Conservation (phyloP, 495 filamentous ascomycete genomes). For the Xylaria longipes region DNA sequence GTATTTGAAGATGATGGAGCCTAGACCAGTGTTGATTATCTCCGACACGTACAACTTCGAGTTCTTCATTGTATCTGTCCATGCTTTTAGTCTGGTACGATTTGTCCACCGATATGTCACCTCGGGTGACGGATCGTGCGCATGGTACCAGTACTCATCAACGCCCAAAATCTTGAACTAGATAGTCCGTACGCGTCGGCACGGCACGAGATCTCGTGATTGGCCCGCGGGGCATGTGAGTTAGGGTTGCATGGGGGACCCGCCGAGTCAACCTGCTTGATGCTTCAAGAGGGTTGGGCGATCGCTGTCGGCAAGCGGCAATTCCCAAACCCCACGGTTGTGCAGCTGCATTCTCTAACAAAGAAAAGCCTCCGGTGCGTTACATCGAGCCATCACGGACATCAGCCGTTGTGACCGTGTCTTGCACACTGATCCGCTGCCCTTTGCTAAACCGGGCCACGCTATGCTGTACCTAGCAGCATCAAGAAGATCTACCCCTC, state of each 20-base stretch:
- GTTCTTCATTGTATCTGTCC: background rate
- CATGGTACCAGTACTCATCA: conserved; percentile 5
- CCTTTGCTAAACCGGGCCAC: conserved; percentile 13
- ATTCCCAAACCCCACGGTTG: conserved; percentile 22
- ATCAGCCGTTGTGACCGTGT: conserved; percentile 25
- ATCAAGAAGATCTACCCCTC: conserved; percentile 15
- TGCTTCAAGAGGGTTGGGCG: conserved; percentile 20
- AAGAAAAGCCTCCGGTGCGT: conserved; percentile 22
- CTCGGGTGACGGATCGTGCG: background rate
- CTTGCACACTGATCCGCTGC: conserved; percentile 18
- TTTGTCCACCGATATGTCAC: background rate
- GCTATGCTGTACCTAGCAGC: background rate
- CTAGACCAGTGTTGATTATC: background rate
- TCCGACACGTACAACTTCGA: background rate
- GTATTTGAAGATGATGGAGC: background rate
- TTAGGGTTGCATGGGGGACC: background rate
- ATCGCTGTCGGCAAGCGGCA: conserved; percentile 30
- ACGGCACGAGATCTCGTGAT: conserved; percentile 24
- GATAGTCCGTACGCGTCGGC: background rate
- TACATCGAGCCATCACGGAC: conserved; percentile 29
- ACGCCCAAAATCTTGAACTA: conserved; percentile 11
- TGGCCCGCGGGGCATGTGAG: conserved; percentile 26
- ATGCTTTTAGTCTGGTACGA: background rate
- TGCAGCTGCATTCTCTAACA: conserved; percentile 25
- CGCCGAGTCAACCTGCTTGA: conserved; percentile 24